These are phyloP conservation scores for Phyllostachys edulis DNA, from an alignment of 176 grass and related monocot genomes.

Conservation along the genomic window DNA sequence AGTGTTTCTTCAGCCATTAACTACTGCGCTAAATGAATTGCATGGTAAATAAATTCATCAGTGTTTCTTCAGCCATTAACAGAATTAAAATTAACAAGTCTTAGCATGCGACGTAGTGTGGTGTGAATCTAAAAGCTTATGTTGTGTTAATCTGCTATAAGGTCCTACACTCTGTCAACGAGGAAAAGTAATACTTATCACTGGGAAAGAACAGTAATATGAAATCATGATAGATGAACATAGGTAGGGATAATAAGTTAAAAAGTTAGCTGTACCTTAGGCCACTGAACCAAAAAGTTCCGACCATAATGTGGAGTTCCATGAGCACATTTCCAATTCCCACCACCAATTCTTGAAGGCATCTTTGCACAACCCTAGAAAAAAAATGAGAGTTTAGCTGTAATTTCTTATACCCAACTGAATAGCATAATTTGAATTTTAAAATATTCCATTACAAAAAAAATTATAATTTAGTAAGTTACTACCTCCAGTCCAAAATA, in stretches of 20 bases:
- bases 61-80: background rate
- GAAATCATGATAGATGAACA: conserved; percentile 10
- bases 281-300: conserved; percentile 83
- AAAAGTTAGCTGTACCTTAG: conserved; percentile 58
- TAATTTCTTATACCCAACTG: conserved; percentile 1
- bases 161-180: background rate
- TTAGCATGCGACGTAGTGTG: background rate
- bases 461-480: background rate
- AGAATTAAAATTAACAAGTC: background rate
- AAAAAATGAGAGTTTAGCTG: conserved; percentile 29
- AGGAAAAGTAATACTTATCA: background rate
- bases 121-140: background rate
- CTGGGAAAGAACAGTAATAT: background rate
- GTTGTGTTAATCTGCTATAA: conserved; percentile 8
- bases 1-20: background rate
- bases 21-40: background rate
- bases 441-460: background rate
- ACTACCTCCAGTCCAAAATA: background rate
- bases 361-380: conserved; percentile 73
- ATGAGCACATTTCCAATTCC: conserved; percentile 91
- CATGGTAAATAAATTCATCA: background rate
- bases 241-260: background rate
- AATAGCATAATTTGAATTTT: conserved; percentile 16
- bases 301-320: conserved; percentile 80
- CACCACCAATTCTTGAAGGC: conserved; percentile 81